Percentiles rank a stretch among this genome's conserved stretches.
Conservation (phyloP, 371 early-diverging fungal genomes). For the Fennellomyces sp. region DNA sequence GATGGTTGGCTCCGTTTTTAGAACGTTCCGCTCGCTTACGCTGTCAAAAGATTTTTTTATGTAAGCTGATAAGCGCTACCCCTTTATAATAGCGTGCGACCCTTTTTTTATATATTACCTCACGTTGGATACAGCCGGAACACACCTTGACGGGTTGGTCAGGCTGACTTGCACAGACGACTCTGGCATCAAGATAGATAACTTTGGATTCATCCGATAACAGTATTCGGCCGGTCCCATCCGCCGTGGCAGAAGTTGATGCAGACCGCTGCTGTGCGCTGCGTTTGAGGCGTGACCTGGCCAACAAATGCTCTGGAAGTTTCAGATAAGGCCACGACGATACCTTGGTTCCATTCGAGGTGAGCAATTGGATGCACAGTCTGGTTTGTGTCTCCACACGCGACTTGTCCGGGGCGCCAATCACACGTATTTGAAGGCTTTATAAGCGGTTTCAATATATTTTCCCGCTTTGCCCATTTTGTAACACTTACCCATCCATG, state of each 20-base stretch:
- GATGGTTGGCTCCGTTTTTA: constrained; percentile 22
- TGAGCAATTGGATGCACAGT: constrained; percentile 73
- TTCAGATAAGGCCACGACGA: constrained; percentile 71
- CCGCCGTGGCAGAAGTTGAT: neutral
- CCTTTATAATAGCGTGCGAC: neutral
- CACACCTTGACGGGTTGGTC: constrained; percentile 77
- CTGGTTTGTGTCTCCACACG: constrained; percentile 89
- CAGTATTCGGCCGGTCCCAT: constrained; percentile 2
- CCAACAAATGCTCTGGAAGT: constrained; percentile 70
- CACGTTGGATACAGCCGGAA: constrained; percentile 83
- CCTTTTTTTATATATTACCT: constrained; percentile 37
- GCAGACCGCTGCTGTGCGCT: constrained; percentile 9
- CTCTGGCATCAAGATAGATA: constrained; percentile 76
- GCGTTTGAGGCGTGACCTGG: constrained; percentile 58
- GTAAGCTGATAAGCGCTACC: no score
- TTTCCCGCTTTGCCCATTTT: neutral
- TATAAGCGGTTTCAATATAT: neutral
- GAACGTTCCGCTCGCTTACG: constrained; percentile 51
- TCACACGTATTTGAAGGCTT: constrained; percentile 55
- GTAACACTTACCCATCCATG: neutral
- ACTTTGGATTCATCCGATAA: constrained; percentile 27
- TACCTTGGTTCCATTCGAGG: constrained; percentile 65
- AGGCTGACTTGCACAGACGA: constrained; percentile 81
- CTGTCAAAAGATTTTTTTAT: constrained; percentile 16
- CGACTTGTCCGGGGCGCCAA: constrained; percentile 84